Evolutionary conservation across 164 flowering plant genomes (phyloP), one percentile per base, ranked within the genome.

Genomic region (Kingdonia uniflora): DNA sequence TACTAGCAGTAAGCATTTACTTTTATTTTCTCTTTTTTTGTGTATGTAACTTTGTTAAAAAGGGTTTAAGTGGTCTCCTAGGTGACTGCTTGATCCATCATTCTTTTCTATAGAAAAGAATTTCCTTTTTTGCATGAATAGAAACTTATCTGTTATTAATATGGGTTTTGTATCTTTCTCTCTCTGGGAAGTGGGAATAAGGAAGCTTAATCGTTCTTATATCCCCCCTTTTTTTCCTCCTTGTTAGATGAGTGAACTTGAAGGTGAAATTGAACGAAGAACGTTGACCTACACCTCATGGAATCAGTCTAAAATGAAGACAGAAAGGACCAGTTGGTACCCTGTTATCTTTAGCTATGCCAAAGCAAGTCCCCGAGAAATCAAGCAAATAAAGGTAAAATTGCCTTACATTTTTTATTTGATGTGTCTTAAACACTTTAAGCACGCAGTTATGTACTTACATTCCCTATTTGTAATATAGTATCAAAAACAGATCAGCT

Each of bases 211-310:
- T n/a, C n/a, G n/a, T n/a, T 42, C 11, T 42, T 14, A 8, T 19
- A 14, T 39, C 4, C 29, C 19, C 29, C 23, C 47, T 1, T 37
- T 14, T 16, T 49, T 24, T 23, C 19, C 5, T 19, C 19, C 16
- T 25, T 56, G 15, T 49, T 52, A 90, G 95, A 79, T 90, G 94
- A 66, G 57, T 50, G 78, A 67, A n/a, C 85, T 82, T 57, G 97
- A 90, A 66, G 61, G 68, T 68, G 88, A 86, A 65, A 74, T 86
- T 58, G 95, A 84, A 63, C 66, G 85, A 48, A 79, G 97, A 75
- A 77, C 97, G 14, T 45, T 90, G 55, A 90, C 97, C 15, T 90
- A 84, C 54, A 77, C 88, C 5, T 19, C 42, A 39, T 86, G 97
- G 97, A 82, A 90, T 63, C 70, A 61, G 59, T 76, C 95, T 16